A percentile compares a stretch with the other conserved stretches of the same genome.
Evolutionary conservation across 169 alveolate genomes (phyloP).

Genomic region (Plasmodium knowlesi): DNA sequence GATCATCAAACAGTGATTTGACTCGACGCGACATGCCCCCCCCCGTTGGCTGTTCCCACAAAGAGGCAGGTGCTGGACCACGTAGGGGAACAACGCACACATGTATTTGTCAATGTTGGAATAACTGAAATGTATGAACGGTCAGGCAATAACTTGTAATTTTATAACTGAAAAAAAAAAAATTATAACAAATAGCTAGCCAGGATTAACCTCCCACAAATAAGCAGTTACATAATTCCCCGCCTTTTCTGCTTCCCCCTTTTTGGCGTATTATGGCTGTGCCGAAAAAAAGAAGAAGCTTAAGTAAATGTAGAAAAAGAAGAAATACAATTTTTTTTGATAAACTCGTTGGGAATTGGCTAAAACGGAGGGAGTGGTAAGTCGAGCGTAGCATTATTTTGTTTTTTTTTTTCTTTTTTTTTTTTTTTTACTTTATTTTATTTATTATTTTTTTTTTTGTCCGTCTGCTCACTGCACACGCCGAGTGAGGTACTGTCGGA

Average conservation of each 20-base stretch:
- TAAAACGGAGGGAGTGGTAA: constrained; percentile 83
- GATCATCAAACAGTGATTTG: neutral
- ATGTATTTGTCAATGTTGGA: neutral
- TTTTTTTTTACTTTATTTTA: neutral
- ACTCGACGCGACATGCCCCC: neutral
- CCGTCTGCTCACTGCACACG: neutral
- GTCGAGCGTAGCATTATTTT: neutral
- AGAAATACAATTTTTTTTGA: constrained; percentile 85
- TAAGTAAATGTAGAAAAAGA: constrained; percentile 80
- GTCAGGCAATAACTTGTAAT: neutral
- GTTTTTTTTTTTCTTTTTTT: too few species aligned
- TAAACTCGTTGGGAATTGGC: constrained; percentile 85
- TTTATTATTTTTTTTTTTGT: neutral
- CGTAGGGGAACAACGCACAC: neutral
- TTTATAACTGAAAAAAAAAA: neutral
- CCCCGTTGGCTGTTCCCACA: neutral
- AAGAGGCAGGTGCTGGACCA: neutral
- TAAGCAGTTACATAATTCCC: neutral
- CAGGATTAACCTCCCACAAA: neutral
- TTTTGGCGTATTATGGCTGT: constrained; percentile 82
- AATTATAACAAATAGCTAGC: neutral
- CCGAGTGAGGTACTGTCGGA: neutral
- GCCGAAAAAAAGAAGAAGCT: constrained; percentile 83
- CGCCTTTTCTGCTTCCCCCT: neutral
- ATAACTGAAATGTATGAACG: neutral